Base-by-base conservation (phyloP, 768 basidiomycete species). In the Phlebiopsis flavidoalba region DNA sequence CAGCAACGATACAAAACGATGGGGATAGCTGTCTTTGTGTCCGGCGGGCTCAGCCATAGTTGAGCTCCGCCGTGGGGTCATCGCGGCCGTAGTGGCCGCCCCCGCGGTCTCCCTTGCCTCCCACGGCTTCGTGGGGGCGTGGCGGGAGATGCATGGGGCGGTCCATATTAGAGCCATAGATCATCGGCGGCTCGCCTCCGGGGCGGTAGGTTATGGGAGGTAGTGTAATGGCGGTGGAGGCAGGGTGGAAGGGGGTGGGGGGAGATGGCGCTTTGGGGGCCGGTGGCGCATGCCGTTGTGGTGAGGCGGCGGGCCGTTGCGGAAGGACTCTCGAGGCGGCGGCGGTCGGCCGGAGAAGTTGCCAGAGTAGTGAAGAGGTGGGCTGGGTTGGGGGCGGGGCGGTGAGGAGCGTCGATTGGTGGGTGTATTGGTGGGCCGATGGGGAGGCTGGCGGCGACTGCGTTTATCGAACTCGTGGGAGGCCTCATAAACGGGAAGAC, bases 401-500 rank as follows among this genome's bases (percentile, higher is more conserved):
- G 58, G 11, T 57, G 58, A 5, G 57, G 63, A 5, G 64, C 66
- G 2, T 69, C 65, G 17, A 55, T 62, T 19, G 63, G 64, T 53
- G 64, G 66, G 11, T 53, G 64, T 33, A 66, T 48, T 3, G 69
- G 65, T 11, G 64, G 65, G 24, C 65, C 66, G 15, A 63, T 65
- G 8, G 68, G n/a, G 67, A 37, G 65, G 59, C 63, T 72, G 72
- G 46, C 87, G 79, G 21, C 87, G 84, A 2, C 84, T 85, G 31
- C 87, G 85, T 67, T 85, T 88, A 72, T 89, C 88, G 46, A 89
- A 90, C 69, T 93, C 90, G 63, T 93, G 90, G 0, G 90, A 93
- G 1, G 90, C 82, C 71, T 93, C 90, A 64, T 93, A 93, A 7
- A 78, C 75, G 4, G 89, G 89, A 26, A 91, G 77, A 51, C 90